Evolutionary conservation across 768 basidiomycete genomes (phyloP).

Genomic region (Tylopilus sp.): DNA sequence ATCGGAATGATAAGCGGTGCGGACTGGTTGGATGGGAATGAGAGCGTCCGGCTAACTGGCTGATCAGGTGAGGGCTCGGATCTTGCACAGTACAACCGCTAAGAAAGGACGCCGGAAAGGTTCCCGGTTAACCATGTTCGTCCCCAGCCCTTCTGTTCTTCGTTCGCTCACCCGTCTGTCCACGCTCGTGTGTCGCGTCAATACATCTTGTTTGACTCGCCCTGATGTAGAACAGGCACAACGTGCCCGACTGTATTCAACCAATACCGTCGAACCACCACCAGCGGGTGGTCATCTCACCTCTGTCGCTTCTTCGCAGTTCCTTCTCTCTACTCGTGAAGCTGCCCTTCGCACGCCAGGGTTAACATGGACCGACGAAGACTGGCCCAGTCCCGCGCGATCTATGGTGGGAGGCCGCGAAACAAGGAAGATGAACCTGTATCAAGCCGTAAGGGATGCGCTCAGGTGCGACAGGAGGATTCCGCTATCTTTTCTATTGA

Average conservation of each 20-base stretch:
- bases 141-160: slow-evolving; percentile 5
- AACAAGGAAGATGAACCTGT: slow-evolving; percentile 93
- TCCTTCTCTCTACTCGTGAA: slow-evolving; percentile 66
- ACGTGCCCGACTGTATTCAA: slow-evolving; percentile 43
- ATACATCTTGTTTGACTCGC: not conserved
- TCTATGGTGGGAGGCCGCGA: slow-evolving; percentile 69
- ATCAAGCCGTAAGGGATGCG: slow-evolving; percentile 89
- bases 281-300: slow-evolving; percentile 77
- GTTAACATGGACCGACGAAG: slow-evolving; percentile 67
- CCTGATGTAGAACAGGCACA: slow-evolving; percentile 3
- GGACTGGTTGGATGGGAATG: not conserved
- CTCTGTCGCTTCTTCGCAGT: slow-evolving; percentile 63
- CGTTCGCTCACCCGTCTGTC: slow-evolving; percentile 20
- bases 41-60: slow-evolving; percentile 10
- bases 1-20: not conserved
- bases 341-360: slow-evolving; percentile 69
- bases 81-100: slow-evolving; percentile 21
- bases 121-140: slow-evolving; percentile 23
- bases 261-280: slow-evolving; percentile 53
- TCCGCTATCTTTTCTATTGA: slow-evolving; percentile 5
- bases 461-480: slow-evolving; percentile 53
- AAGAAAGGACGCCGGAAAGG: not conserved
- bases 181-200: slow-evolving; percentile 13
- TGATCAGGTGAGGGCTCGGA: slow-evolving; percentile 18
- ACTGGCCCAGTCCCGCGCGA: slow-evolving; percentile 37